A percentile compares a stretch with the other conserved stretches of the same genome.
phyloP scores from a whole-genome alignment of 495 filamentous ascomycete species.

The Jackrogersella multiformis region DNA sequence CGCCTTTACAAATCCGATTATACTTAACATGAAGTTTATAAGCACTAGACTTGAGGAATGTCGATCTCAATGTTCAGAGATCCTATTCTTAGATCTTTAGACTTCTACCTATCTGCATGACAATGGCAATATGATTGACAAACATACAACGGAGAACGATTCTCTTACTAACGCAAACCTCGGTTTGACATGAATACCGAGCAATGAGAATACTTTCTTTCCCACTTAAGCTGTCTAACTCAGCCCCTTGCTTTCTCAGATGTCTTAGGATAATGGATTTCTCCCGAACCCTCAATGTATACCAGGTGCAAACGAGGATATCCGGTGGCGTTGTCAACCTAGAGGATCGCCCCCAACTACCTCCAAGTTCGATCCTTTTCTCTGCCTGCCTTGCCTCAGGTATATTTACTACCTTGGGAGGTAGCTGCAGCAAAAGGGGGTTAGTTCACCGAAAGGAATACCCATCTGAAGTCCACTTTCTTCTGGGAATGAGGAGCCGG shows the following conservation, averaged over 20 bases:
- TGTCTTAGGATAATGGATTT: neutral
- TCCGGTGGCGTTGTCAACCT: neutral
- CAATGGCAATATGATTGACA: neutral
- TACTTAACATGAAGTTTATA: no score
- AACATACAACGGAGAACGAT: neutral
- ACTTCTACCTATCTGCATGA: neutral
- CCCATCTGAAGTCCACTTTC: constrained; percentile 17
- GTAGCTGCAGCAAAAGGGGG: constrained; percentile 14
- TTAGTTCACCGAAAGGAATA: constrained; percentile 27
- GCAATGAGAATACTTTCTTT: neutral
- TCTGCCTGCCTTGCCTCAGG: neutral
- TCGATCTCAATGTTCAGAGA: neutral
- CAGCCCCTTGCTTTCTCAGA: constrained; percentile 7
- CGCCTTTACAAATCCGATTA: neutral
- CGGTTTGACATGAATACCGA: neutral
- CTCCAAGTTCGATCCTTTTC: neutral
- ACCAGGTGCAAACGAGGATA: neutral
- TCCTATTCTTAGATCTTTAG: neutral
- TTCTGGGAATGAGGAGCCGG: constrained; percentile 10
- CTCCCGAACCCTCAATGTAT: neutral
- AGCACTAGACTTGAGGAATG: neutral
- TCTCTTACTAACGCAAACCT: neutral
- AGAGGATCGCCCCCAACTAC: neutral
- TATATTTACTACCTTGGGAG: neutral
- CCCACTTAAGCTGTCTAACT: neutral